phyloP scores from a whole-genome alignment of 495 filamentous ascomycete genomes.

The Xylaria acuta region DNA sequence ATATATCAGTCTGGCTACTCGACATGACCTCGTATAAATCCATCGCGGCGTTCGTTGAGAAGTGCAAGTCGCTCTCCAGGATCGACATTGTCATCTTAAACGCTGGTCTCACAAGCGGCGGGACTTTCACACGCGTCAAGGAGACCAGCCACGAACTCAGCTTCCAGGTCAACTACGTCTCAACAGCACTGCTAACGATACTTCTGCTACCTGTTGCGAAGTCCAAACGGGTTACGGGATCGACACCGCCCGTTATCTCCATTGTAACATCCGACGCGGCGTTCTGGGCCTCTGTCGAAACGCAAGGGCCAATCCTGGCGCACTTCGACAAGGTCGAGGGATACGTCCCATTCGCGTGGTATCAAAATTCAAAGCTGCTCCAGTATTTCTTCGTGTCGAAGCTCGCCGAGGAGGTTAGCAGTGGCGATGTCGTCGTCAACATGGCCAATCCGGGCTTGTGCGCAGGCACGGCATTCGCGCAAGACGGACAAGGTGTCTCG shows the following conservation, averaged over 20 bases:
- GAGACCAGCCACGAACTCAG: conserved; percentile 51
- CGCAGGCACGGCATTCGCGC: conserved; percentile 44
- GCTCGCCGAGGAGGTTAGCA: conserved; percentile 46
- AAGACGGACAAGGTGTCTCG: conserved; percentile 26
- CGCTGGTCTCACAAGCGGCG: conserved; percentile 48
- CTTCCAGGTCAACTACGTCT: conserved; percentile 53
- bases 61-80: conserved; percentile 43
- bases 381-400: conserved; percentile 48
- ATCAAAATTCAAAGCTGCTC: conserved; percentile 50
- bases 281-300: conserved; percentile 38
- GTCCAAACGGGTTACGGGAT: conserved; percentile 37
- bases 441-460: conserved; percentile 52
- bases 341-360: conserved; percentile 38
- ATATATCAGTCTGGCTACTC: conserved; percentile 55
- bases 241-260: conserved; percentile 42
- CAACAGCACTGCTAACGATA: conserved; percentile 51
- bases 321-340: conserved; percentile 43
- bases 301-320: conserved; percentile 43
- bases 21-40: conserved; percentile 58
- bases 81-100: conserved; percentile 59
- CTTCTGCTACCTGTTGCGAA: conserved; percentile 55
- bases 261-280: conserved; percentile 50
- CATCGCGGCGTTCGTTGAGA: conserved; percentile 50
- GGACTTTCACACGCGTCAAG: conserved; percentile 39
- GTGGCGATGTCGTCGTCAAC: conserved; percentile 55